Evolutionary conservation across 192 early-diverging fungal genomes (phyloP).

Genomic region (Rhizophlyctis rosea): DNA sequence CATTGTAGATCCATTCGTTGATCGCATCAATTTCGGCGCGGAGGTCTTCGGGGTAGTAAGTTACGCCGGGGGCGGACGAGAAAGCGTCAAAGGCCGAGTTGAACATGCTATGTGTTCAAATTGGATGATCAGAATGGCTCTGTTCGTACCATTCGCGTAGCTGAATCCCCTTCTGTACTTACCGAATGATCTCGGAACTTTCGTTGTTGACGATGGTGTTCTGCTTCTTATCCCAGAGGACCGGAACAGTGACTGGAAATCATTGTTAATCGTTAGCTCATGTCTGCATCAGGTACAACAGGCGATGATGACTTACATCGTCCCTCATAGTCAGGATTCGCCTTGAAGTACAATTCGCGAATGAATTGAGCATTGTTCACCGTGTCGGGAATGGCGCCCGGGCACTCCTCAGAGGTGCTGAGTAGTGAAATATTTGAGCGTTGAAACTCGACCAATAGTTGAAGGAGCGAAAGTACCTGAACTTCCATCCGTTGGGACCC

Average conservation of each 20-base stretch:
- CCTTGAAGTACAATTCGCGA: constrained; percentile 90
- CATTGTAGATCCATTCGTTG: constrained; percentile 92
- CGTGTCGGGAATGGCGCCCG: constrained; percentile 74
- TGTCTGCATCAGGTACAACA: too few relatives aligned
- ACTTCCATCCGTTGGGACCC: constrained; percentile 74
- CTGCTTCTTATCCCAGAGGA: constrained; percentile 94
- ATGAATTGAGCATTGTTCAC: constrained; percentile 73
- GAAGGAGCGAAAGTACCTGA: constrained; percentile 6
- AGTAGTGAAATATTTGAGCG: constrained; percentile 30
- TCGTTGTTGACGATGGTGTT: constrained; percentile 95
- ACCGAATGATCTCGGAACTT: constrained; percentile 88
- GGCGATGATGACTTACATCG: constrained; percentile 27
- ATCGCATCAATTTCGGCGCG: constrained; percentile 73
- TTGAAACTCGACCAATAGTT: neutral
- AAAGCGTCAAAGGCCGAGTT: constrained; percentile 85
- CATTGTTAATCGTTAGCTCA: constrained; percentile 9
- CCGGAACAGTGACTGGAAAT: constrained; percentile 84
- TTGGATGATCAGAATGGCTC: too few relatives aligned
- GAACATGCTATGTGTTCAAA: constrained; percentile 65
- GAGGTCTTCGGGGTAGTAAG: constrained; percentile 80
- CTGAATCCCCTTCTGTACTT: neutral
- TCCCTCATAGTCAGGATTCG: constrained; percentile 69
- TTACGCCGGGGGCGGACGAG: constrained; percentile 47
- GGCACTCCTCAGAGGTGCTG: constrained; percentile 58
- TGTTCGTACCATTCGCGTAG: neutral